Base-by-base conservation (phyloP, 2,329 filamentous ascomycete species). In the Neonectria sp. region DNA sequence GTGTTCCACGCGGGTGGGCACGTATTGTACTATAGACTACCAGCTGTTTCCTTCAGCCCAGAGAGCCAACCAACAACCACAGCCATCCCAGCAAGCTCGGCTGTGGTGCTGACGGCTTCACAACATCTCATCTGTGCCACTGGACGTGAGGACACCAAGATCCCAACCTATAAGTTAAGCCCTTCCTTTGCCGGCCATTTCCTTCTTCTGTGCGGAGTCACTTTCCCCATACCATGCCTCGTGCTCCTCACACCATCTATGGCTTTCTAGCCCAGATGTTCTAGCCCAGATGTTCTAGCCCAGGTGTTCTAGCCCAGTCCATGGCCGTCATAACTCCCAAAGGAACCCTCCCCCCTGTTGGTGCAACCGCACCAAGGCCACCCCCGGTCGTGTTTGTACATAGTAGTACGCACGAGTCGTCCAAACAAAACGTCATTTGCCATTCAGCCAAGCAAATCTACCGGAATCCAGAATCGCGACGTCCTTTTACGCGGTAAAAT, bases 401-500 rank as follows among this genome's bases (percentile, higher is more conserved):
- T 12, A 35, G 37, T 4, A 40, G 37, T 15, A 40, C 37, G 27
- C 27, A 27, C 29, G 56, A 59, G 21, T 60, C 21, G 25, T 43
- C 58, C 58, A 60, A 52, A 52, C 46, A 52, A 53, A 43, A 21
- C 15, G 40, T 35, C 49, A n/a, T 35, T 53, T 6, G n/a, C 29
- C n/a, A n/a, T 33, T 33, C 57, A 60, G 45, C 60, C 48, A 65
- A 55, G 62, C 62, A 49, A 21, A 67, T 67, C 66, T 61, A 52
- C 49, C 61, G 64, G 68, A 67, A 67, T 56, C 43, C 52, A 61
- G 52, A 49, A 57, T 60, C 55, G 59, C 62, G 60, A 37, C 35
- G 46, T 65, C 55, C 51, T 33, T 31, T 8, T 27, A 8, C 37
- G 37, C 37, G 6, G 37, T n/a, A 40, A 40, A 43, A 43, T 55